Evolutionary conservation across 495 filamentous ascomycete genomes (phyloP).

Genomic region (Aspergillus mulundensis): DNA sequence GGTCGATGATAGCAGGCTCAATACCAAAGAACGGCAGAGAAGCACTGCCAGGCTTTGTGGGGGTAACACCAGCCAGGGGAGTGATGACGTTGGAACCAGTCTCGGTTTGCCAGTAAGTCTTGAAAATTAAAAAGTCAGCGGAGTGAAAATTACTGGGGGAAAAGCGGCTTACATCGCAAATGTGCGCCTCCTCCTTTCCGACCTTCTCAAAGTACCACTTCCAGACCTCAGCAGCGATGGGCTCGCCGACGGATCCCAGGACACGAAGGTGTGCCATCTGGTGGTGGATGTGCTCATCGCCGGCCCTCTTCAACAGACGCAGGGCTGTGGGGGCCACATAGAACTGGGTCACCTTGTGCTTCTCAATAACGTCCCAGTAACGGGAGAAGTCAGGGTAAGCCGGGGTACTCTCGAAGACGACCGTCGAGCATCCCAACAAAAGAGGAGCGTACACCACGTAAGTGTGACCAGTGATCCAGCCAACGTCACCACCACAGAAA

Average conservation of each 20-base stretch:
- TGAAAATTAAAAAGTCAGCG: background rate
- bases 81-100: slow-evolving; percentile 86
- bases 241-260: slow-evolving; percentile 95
- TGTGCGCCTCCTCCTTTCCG: slow-evolving; percentile 86
- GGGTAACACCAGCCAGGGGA: slow-evolving; percentile 53
- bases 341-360: slow-evolving; percentile 94
- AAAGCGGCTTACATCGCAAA: slow-evolving; percentile 76
- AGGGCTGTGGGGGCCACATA: slow-evolving; percentile 97
- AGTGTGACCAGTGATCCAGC: slow-evolving; percentile 99
- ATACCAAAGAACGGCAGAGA: slow-evolving; percentile 87
- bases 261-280: slow-evolving; percentile 87
- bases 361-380: slow-evolving; percentile 97
- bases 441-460: slow-evolving; percentile 98
- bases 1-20: slow-evolving; percentile 96
- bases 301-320: slow-evolving; percentile 88
- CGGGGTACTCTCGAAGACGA: slow-evolving; percentile 98
- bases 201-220: slow-evolving; percentile 99
- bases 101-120: slow-evolving; percentile 99
- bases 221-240: slow-evolving; percentile 98
- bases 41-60: slow-evolving; percentile 55
- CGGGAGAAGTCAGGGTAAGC: slow-evolving; percentile 97
- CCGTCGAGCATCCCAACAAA: slow-evolving; percentile 84
- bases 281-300: slow-evolving; percentile 83
- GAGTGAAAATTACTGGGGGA: background rate
- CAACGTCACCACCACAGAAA: slow-evolving; percentile 98